Evolutionary conservation across 2,329 filamentous ascomycete species (phyloP), one percentile per base, ranked within the genome.

Genomic region (Aureobasidium musti): DNA sequence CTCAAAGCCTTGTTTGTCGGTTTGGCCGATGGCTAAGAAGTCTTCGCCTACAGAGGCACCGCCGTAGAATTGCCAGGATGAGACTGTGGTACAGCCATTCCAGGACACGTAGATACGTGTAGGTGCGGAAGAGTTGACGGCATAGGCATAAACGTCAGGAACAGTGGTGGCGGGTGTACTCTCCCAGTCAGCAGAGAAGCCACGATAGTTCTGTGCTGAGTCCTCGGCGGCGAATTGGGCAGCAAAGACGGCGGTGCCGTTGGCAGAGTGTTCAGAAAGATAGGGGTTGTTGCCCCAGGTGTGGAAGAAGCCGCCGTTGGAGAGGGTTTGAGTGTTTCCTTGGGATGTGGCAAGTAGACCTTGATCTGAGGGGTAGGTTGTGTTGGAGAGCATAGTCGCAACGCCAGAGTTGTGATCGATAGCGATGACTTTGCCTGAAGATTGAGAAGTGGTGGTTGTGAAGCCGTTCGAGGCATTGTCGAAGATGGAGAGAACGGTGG

Each of bases 251-350:
- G 81, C 72, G 7, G 79, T 73, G 8, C 83, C 83, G 23, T 80
- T 77, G 1, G 74, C 67, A 0, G 76, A 74, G 69, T 81, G 67
- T 66, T 80, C 78, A 6, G 77, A 77, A 5, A 76, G 71, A 33
- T 76, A 73, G 0, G 71, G 70, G 3, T 72, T 67, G 61, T 76
- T 71, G 7, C 85, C 84, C 83, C 84, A 87, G 66, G 82, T 82
- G 43, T 86, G 79, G 37, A 87, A 74, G 14, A 81, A 79, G 67
- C 85, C 82, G 35, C 81, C 81, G 57, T 81, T 81, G 0, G 79
- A 76, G 0, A 87, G 77, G 1, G 82, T 69, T 68, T 87, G 84
- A 1, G 81, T 81, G 66, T 79, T 81, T 0, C 81, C 81, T 69
- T 82, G 81, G 0, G 82, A 83, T 39, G 77, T 79, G 39, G 81